Conservation (phyloP, 768 basidiomycete species). For the Macrolepiota fuliginosa region DNA sequence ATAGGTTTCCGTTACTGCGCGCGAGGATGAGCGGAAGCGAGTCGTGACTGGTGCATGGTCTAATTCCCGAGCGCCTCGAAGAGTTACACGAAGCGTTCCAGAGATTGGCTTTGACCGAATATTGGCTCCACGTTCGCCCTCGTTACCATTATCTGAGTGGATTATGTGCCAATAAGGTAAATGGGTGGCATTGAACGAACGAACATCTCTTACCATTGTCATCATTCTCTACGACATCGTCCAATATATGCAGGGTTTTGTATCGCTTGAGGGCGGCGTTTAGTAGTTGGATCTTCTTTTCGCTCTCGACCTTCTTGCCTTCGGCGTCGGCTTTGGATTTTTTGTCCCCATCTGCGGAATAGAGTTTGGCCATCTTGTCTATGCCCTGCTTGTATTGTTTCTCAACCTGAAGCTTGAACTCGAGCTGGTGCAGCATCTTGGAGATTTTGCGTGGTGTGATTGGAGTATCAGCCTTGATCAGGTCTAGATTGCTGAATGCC, state of each 20-base stretch:
- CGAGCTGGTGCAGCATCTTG: conserved; percentile 96
- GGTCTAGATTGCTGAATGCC: conserved; percentile 82
- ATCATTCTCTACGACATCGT: conserved; percentile 86
- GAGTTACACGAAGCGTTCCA: conserved; percentile 84
- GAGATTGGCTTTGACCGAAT: conserved; percentile 91
- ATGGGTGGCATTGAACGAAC: not conserved
- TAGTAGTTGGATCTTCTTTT: conserved; percentile 93
- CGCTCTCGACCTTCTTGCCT: conserved; percentile 90
- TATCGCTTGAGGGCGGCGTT: conserved; percentile 92
- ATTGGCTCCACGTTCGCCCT: conserved; percentile 90
- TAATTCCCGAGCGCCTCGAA: conserved; percentile 89
- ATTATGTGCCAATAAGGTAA: conserved; percentile 17
- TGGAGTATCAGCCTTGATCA: conserved; percentile 97
- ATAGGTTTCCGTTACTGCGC: conserved; percentile 78
- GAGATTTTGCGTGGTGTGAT: conserved; percentile 96
- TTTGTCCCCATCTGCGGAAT: conserved; percentile 96
- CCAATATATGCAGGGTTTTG: conserved; percentile 92
- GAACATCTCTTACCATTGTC: conserved; percentile 50
- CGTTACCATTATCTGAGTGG: conserved; percentile 50
- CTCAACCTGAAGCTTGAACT: conserved; percentile 99
- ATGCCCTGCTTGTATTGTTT: conserved; percentile 97
- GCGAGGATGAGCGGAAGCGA: conserved; percentile 74
- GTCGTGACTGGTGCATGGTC: conserved; percentile 84
- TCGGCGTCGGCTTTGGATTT: conserved; percentile 92
- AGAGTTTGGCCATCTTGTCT: conserved; percentile 98